Base-by-base conservation (phyloP, 2,329 filamentous ascomycete species). In the Claviceps lovelessii region DNA sequence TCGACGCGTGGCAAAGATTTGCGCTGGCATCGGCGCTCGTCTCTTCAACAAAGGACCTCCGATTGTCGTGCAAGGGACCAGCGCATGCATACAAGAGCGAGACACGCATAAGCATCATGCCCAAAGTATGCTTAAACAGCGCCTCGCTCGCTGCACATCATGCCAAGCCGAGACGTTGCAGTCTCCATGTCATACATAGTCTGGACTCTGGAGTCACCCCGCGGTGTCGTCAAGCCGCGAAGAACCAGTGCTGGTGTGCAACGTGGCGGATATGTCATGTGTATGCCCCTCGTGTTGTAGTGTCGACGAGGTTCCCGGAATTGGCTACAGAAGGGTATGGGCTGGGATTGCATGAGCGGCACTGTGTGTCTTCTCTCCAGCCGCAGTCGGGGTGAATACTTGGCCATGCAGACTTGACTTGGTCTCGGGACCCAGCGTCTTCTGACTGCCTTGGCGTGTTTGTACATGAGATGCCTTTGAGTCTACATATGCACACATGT, bases 261-360 rank as follows among this genome's bases (percentile, higher is more conserved):
- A 23, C 23, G 23, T 23, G 23, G 23, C 23, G 23, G 23, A 23
- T 23, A 23, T 23, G 23, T 23, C 23, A 23, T 23, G 23, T 23
- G 23, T 23, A 23, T 23, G 23, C 23, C 23, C 23, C 23, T 23
- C 23, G 23, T 23, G 23, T 23, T 23, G 23, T 23, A 23, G 23
- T 23, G 23, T 23, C 23, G 23, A 23, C 23, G 23, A 23, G 23
- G 23, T 23, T 3, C 70, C 8, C 60, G 63, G 45, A 73, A 72
- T 54, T 66, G 70, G 55, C 54, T 70, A 19, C 67, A 72, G 61
- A 66, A 66, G 50, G 50, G 63, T 71, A 1, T 71, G 70, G 68
- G 19, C 70, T 70, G 71, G 70, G 70, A 66, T 72, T 55, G 69
- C 68, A 11, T 73, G 55, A 55, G 15, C 15, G 31, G 8, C 5